Conservation (phyloP, 495 filamentous ascomycete genomes). For the Podospora australis region DNA sequence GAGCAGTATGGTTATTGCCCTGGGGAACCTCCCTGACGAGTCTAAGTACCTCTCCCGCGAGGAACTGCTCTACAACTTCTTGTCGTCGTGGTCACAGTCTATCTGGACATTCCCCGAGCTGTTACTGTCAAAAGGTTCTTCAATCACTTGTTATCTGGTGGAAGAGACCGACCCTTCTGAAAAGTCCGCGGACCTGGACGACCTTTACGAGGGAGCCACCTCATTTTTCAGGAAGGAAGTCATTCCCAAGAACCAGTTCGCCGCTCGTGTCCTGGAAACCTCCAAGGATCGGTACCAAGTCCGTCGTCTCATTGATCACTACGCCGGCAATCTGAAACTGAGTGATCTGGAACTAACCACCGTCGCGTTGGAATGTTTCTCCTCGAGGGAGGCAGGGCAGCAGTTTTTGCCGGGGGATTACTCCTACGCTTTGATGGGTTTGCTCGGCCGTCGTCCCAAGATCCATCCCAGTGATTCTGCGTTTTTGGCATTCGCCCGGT, state of each 20-base stretch:
- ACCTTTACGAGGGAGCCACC: background rate
- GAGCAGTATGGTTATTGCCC: background rate
- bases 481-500: constrained; percentile 40
- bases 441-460: constrained; percentile 28
- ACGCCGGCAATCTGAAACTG: constrained; percentile 21
- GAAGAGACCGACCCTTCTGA: background rate
- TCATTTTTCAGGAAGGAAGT: background rate
- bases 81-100: constrained; percentile 26
- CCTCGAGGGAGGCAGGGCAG: background rate
- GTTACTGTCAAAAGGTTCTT: constrained; percentile 25
- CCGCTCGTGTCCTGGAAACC: constrained; percentile 13
- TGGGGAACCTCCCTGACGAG: background rate
- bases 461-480: constrained; percentile 27
- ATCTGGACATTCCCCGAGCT: constrained; percentile 43
- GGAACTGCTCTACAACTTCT: background rate
- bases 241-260: constrained; percentile 36
- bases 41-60: background rate
- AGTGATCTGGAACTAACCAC: constrained; percentile 31
- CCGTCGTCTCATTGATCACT: constrained; percentile 1
- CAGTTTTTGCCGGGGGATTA: constrained; percentile 21
- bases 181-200: background rate
- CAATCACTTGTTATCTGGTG: constrained; percentile 22
- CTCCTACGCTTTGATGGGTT: constrained; percentile 38
- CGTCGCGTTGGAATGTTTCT: constrained; percentile 15
- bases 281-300: background rate